Conservation (phyloP, 169 alveolate genomes). For the Babesia ovis region DNA sequence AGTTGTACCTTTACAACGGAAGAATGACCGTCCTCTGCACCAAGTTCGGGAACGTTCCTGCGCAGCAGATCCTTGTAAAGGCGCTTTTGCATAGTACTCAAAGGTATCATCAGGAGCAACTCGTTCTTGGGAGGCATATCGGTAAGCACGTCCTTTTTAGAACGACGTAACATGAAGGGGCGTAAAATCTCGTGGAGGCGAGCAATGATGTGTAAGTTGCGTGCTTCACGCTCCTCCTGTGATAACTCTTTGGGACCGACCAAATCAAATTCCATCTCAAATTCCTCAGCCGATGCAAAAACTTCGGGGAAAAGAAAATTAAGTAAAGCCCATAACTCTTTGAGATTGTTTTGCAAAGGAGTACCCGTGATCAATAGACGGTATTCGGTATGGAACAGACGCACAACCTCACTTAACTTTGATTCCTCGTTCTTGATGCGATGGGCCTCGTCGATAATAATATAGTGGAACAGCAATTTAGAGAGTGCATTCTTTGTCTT, state of each 20-base stretch:
- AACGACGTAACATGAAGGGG: constrained; percentile 97
- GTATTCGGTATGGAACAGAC: constrained; percentile 89
- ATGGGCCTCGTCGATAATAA: constrained; percentile 99
- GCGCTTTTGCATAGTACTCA: constrained; percentile 91
- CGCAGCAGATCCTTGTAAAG: constrained; percentile 90
- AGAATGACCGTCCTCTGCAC: constrained; percentile 65
- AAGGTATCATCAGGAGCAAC: constrained; percentile 84
- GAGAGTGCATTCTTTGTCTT: constrained; percentile 90
- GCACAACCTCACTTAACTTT: constrained; percentile 89
- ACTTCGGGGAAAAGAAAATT: constrained; percentile 97
- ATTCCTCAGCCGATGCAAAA: constrained; percentile 94
- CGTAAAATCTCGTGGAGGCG: constrained; percentile 94
- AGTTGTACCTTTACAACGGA: constrained; percentile 84
- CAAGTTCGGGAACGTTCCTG: constrained; percentile 77
- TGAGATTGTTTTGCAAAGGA: constrained; percentile 97
- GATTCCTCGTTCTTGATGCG: constrained; percentile 95
- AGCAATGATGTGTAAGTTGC: constrained; percentile 77
- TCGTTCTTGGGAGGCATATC: constrained; percentile 96
- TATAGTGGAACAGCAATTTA: constrained; percentile 91
- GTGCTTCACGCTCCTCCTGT: constrained; percentile 73
- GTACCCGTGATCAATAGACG: constrained; percentile 97
- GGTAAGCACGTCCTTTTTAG: constrained; percentile 95
- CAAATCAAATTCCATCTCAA: constrained; percentile 92
- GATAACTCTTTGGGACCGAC: constrained; percentile 67
- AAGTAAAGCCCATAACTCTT: constrained; percentile 97